Percentiles rank a stretch among this genome's conserved stretches.
phyloP scores from a whole-genome alignment of 257 asterid species.

The Solanum appendiculatum region DNA sequence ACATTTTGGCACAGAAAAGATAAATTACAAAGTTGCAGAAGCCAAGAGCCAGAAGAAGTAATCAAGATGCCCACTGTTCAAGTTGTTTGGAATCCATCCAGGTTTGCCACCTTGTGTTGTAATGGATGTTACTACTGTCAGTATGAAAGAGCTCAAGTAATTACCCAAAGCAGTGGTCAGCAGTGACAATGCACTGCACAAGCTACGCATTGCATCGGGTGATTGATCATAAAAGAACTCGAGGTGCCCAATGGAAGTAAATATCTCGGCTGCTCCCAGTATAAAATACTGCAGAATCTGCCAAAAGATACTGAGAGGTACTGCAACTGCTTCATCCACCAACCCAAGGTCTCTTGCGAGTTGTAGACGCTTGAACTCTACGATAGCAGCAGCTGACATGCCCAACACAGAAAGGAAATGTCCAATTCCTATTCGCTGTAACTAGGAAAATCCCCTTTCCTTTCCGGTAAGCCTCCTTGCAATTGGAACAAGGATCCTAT shows the following conservation, averaged over 20 bases:
- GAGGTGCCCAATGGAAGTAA: conserved; percentile 12
- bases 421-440: no score
- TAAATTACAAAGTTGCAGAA: conserved; percentile 48
- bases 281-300: neutral
- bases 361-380: no score
- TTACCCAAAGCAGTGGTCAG: conserved; percentile 55
- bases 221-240: conserved; percentile 93
- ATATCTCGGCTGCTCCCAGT: neutral
- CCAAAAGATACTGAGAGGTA: neutral
- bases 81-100: conserved; percentile 89
- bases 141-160: conserved; percentile 62
- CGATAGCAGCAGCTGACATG: no score
- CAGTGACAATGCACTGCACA: conserved; percentile 70
- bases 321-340: neutral
- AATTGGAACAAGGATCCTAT: no score
- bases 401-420: no score
- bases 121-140: conserved; percentile 55
- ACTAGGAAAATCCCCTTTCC: no score
- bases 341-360: no score
- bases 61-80: conserved; percentile 81
- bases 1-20: conserved; percentile 49
- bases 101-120: conserved; percentile 51
- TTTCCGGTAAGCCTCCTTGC: no score
- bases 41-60: conserved; percentile 82
- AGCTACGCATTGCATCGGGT: conserved; percentile 89